Evolutionary conservation across 108 stramenopile genomes (phyloP).

Genomic region (Nannochloropsis oceanica): DNA sequence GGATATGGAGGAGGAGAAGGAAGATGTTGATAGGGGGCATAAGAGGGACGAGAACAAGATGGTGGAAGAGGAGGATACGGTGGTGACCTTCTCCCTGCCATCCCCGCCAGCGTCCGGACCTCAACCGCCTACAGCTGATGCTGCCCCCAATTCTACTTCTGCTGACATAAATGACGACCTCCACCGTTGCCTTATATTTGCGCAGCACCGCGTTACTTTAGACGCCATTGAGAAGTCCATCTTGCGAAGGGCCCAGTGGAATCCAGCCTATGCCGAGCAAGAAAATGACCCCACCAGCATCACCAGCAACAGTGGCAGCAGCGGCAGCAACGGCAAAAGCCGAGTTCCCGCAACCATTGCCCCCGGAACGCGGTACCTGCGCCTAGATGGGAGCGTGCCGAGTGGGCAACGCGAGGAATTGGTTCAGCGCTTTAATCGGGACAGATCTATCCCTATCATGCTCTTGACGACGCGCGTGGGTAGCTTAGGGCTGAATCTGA

Average conservation of each 20-base stretch:
- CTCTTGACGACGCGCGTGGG: slow-evolving; percentile 39
- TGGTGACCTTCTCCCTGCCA: neutral
- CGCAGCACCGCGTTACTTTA: slow-evolving; percentile 33
- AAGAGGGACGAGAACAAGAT: neutral
- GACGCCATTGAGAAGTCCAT: slow-evolving; percentile 64
- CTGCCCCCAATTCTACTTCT: neutral
- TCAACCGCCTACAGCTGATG: too few species aligned
- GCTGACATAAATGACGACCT: neutral
- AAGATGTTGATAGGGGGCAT: neutral
- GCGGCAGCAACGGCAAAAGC: neutral
- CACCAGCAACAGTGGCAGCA: neutral
- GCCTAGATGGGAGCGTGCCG: slow-evolving; percentile 30
- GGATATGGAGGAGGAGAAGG: neutral
- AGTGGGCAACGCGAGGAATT: neutral
- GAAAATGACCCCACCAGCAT: neutral
- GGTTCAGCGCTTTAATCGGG: slow-evolving; percentile 17
- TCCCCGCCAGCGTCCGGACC: too few species aligned
- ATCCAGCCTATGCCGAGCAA: neutral
- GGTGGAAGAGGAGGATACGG: neutral
- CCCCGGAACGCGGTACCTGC: slow-evolving; percentile 2
- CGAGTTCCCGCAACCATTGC: neutral
- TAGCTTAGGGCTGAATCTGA: slow-evolving; percentile 40
- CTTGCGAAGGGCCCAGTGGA: slow-evolving; percentile 29
- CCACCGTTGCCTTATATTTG: slow-evolving; percentile 30
- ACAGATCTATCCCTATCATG: slow-evolving; percentile 18